Percentiles rank a stretch among this genome's conserved stretches.
These are phyloP conservation scores for Penicillium cinerascens DNA, from an alignment of 495 filamentous ascomycete genomes.

Conservation along the genomic window DNA sequence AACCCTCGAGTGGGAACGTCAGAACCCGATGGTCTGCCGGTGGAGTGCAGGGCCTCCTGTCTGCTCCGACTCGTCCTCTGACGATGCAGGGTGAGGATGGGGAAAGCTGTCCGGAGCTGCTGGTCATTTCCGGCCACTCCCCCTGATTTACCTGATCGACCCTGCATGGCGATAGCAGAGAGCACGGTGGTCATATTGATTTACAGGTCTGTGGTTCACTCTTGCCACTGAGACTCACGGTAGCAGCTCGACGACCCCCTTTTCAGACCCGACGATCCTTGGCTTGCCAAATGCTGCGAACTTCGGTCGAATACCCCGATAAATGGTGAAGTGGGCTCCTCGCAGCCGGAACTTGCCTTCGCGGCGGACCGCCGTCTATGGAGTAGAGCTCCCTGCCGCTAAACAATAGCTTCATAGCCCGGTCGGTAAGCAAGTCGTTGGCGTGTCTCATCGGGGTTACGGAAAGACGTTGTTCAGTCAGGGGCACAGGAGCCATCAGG, in stretches of 20 bases:
- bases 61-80: not conserved
- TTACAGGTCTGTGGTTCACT: not conserved
- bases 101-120: conserved; percentile 12
- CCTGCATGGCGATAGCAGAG: not conserved
- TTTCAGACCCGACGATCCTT: not conserved
- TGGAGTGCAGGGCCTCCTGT: conserved; percentile 6
- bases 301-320: not conserved
- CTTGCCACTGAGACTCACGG: not conserved
- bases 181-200: not conserved
- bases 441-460: conserved; percentile 2
- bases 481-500: not conserved
- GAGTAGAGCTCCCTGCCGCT: not conserved
- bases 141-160: not conserved
- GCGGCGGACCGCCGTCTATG: not conserved
- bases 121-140: conserved; percentile 1
- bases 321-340: not conserved
- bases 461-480: not conserved
- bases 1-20: conserved; percentile 20
- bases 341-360: not conserved
- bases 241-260: not conserved
- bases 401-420: conserved; percentile 8
- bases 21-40: conserved; percentile 9
- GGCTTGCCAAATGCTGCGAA: not conserved
- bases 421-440: conserved; percentile 1
- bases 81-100: conserved; percentile 4